Conservation (phyloP, 2,329 filamentous ascomycete genomes). For the Hirsutella minnesotensis region DNA sequence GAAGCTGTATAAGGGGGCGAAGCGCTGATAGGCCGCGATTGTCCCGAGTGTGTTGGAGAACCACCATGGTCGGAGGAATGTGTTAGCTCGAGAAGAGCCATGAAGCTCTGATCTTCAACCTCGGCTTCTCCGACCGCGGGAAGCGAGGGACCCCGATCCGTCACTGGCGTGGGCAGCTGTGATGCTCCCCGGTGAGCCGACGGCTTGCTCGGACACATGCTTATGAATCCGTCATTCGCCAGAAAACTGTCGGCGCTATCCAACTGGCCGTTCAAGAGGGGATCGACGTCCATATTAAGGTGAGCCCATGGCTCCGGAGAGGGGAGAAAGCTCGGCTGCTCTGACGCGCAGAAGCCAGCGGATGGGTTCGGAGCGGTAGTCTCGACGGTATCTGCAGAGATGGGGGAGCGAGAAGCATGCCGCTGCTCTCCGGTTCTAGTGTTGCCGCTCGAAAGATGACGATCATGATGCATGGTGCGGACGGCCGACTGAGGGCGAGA, state of each 20-base stretch:
- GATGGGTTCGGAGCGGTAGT: not conserved
- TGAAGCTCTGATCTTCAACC: not conserved
- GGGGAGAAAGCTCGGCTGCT: not conserved
- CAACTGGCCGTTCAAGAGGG: not conserved
- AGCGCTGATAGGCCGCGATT: not conserved
- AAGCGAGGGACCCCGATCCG: not conserved
- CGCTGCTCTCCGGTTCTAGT: not conserved
- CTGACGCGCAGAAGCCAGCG: not conserved
- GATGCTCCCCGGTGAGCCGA: not conserved
- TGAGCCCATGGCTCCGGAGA: not conserved
- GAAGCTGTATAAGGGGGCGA: not conserved
- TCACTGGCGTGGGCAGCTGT: not conserved
- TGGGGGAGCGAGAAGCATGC: not conserved
- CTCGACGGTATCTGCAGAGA: not conserved
- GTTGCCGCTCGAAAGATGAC: not conserved
- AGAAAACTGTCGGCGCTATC: not conserved
- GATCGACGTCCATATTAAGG: not conserved
- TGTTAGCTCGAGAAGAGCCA: not conserved
- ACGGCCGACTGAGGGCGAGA: not conserved
- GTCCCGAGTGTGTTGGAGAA: not conserved
- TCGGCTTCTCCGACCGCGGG: not conserved
- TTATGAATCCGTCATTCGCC: not conserved
- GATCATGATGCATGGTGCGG: not conserved
- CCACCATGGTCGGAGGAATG: not conserved
- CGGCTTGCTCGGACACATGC: not conserved